Percentiles rank a stretch among this genome's conserved stretches.
phyloP scores from a whole-genome alignment of 495 filamentous ascomycete species.

The Daldinia concentrica region DNA sequence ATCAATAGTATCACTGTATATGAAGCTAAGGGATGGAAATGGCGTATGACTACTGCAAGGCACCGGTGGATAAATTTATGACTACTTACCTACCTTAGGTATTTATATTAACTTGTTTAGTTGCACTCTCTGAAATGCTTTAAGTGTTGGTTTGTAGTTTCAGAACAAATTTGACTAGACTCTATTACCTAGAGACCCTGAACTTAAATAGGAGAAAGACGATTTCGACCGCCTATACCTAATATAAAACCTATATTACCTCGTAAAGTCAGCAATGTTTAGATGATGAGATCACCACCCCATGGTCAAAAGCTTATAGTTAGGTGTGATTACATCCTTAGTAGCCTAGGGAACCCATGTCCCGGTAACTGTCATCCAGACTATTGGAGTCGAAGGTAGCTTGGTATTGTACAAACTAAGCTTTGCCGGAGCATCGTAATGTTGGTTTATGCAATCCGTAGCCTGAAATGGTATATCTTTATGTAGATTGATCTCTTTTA shows the following conservation, averaged over 20 bases:
- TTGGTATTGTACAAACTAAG: constrained; percentile 9
- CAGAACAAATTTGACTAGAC: too few species aligned
- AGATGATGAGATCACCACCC: not conserved
- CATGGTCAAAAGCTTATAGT: not conserved
- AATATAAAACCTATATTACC: not conserved
- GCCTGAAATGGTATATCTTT: not conserved
- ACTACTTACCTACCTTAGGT: too few species aligned
- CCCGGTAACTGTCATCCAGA: constrained; percentile 9
- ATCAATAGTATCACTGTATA: not conserved
- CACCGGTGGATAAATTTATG: not conserved
- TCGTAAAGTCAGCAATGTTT: not conserved
- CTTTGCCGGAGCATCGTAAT: constrained; percentile 1
- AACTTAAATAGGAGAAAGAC: not conserved
- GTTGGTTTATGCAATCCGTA: constrained; percentile 5
- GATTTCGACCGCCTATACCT: too few species aligned
- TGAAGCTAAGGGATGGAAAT: not conserved
- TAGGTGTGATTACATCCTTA: not conserved
- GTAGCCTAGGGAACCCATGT: not conserved
- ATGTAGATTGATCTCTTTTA: not conserved
- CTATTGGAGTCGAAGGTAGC: constrained; percentile 13
- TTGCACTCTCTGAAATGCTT: too few species aligned
- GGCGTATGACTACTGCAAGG: not conserved
- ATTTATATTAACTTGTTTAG: too few species aligned
- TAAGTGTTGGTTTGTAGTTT: too few species aligned
- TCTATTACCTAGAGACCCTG: too few species aligned